These are phyloP conservation scores for Botrytis byssoidea DNA, from an alignment of 2,329 filamentous ascomycete genomes.

Conservation along the genomic window DNA sequence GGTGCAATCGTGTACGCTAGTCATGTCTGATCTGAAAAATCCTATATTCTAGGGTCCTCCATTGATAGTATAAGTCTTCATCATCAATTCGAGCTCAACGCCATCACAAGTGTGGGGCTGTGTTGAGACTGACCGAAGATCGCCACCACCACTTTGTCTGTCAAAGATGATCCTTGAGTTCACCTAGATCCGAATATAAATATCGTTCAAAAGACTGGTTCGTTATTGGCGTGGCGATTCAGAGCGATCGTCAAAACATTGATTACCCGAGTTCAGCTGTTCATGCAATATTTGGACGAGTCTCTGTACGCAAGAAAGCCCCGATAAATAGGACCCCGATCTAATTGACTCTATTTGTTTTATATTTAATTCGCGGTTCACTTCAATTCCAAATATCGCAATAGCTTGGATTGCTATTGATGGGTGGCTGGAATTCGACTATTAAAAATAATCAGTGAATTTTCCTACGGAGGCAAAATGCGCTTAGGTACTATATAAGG, in stretches of 20 bases:
- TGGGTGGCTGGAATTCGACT: neutral
- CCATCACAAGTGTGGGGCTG: neutral
- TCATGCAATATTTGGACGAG: neutral
- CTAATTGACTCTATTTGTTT: neutral
- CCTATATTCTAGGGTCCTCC: neutral
- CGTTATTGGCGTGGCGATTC: neutral
- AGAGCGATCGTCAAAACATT: neutral
- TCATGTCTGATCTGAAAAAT: neutral
- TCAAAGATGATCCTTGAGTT: neutral
- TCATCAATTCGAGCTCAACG: neutral
- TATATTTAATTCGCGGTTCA: too few species aligned
- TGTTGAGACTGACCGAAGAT: neutral
- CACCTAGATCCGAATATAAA: neutral
- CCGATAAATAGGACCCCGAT: too few species aligned
- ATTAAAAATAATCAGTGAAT: neutral
- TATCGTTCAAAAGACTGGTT: neutral
- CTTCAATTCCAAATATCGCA: neutral
- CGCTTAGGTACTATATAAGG: neutral
- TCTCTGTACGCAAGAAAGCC: neutral
- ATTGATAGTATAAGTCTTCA: neutral
- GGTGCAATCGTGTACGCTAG: neutral
- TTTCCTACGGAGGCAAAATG: neutral
- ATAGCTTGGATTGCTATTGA: too few species aligned
- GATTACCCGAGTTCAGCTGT: neutral
- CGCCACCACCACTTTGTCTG: neutral